phyloP scores from a whole-genome alignment of 140 eudicot species.

The Ambrosia hybrid region DNA sequence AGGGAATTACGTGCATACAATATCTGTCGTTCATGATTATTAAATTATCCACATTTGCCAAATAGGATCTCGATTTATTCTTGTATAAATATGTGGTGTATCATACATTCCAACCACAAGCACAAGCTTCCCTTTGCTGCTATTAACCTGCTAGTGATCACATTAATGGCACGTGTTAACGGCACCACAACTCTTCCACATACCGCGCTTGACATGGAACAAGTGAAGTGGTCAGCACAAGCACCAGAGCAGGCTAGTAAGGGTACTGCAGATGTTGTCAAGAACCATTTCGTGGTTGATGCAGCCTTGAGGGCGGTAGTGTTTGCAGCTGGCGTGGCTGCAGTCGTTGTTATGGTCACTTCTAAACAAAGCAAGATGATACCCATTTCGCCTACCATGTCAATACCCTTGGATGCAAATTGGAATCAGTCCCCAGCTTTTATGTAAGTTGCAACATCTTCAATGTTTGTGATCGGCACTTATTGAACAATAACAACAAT shows the following conservation, averaged over 20 bases:
- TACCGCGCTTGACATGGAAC: constrained; percentile 30
- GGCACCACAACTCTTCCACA: constrained; percentile 21
- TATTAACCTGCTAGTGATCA: constrained; percentile 1
- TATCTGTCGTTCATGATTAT: background rate
- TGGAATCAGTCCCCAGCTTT: constrained; percentile 31
- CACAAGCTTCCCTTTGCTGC: background rate
- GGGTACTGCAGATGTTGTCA: background rate
- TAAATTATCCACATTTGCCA: too few relatives aligned
- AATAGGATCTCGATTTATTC: background rate
- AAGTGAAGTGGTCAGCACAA: constrained; percentile 29
- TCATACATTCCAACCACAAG: background rate
- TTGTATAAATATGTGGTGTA: background rate
- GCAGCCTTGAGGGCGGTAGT: constrained; percentile 22
- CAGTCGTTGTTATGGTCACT: constrained; percentile 36
- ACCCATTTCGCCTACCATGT: constrained; percentile 20
- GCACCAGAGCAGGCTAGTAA: constrained; percentile 11
- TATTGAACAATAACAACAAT: too few relatives aligned
- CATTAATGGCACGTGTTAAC: constrained; percentile 10
- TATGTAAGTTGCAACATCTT: constrained; percentile 18
- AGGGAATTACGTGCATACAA: background rate
- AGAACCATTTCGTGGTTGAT: constrained; percentile 17
- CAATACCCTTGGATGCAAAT: constrained; percentile 16
- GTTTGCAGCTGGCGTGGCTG: constrained; percentile 14
- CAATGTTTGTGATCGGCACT: too few relatives aligned
- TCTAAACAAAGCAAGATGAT: constrained; percentile 27